phyloP scores from a whole-genome alignment of 73 alveolate species.

The Effrenium voratum region DNA sequence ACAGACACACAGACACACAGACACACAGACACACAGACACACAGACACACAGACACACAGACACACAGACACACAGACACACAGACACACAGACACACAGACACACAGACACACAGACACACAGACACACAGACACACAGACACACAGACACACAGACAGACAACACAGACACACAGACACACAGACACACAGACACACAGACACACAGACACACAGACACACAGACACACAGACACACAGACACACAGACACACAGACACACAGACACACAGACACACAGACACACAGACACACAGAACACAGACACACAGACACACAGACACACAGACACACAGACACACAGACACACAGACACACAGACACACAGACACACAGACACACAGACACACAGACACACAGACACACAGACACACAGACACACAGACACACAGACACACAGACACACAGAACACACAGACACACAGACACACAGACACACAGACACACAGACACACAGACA shows the following conservation, averaged over 20 bases:
- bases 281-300: constrained; percentile 34
- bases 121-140: constrained; percentile 53
- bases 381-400: constrained; percentile 46
- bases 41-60: constrained; percentile 47
- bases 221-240: constrained; percentile 38
- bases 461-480: constrained; percentile 46
- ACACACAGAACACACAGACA: constrained; percentile 40
- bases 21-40: constrained; percentile 41
- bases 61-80: constrained; percentile 50
- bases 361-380: constrained; percentile 41
- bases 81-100: constrained; percentile 46
- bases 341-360: constrained; percentile 48
- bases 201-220: constrained; percentile 45
- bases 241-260: constrained; percentile 36
- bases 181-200: constrained; percentile 22
- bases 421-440: constrained; percentile 39
- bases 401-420: constrained; percentile 48
- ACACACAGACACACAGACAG: constrained; percentile 11
- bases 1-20: constrained; percentile 46
- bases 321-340: constrained; percentile 48
- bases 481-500: constrained; percentile 41
- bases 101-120: constrained; percentile 41
- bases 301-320: constrained; percentile 48
- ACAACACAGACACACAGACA: constrained; percentile 20
- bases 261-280: constrained; percentile 49